A percentile compares a stretch with the other conserved stretches of the same genome.
Evolutionary conservation across 371 early-diverging fungal genomes (phyloP).

Genomic region (Rhizopus delemar): DNA sequence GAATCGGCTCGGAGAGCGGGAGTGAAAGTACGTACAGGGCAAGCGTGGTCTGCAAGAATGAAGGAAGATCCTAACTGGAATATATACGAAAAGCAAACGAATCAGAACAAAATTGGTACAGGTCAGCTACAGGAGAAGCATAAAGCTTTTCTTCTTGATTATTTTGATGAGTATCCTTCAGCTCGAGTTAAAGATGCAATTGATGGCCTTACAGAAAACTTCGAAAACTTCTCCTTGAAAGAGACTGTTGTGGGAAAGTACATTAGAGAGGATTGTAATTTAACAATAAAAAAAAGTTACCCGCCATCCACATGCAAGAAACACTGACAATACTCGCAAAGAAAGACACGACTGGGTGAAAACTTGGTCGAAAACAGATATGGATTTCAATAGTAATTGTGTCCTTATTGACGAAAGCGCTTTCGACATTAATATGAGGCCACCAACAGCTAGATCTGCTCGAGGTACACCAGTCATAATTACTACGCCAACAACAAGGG

Average conservation of each 20-base stretch:
- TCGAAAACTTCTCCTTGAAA: conserved; percentile 11
- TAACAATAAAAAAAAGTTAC: conserved; percentile 17
- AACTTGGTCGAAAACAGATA: conserved; percentile 5
- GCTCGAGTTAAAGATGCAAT: neutral
- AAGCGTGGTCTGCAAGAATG: conserved; percentile 9
- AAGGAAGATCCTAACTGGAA: conserved; percentile 2
- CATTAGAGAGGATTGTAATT: conserved; percentile 5
- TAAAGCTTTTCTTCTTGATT: conserved; percentile 1
- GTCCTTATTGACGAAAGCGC: conserved; percentile 12
- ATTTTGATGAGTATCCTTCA: conserved; percentile 11
- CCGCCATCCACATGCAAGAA: conserved; percentile 52
- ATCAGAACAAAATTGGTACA: conserved; percentile 1
- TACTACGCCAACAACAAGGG: conserved; percentile 9
- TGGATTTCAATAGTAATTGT: conserved; percentile 8
- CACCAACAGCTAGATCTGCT: conserved; percentile 4
- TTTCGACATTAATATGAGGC: conserved; percentile 15
- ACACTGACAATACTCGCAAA: neutral
- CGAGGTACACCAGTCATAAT: conserved; percentile 6
- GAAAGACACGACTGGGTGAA: conserved; percentile 6
- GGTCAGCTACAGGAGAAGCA: conserved; percentile 11
- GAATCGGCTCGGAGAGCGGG: conserved; percentile 1
- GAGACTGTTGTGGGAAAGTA: conserved; percentile 10
- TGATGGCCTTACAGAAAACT: conserved; percentile 1
- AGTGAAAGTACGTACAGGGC: conserved; percentile 3
- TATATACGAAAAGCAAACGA: conserved; percentile 10